Conservation (phyloP, 345 rosid species). For the Lepidium africanum region DNA sequence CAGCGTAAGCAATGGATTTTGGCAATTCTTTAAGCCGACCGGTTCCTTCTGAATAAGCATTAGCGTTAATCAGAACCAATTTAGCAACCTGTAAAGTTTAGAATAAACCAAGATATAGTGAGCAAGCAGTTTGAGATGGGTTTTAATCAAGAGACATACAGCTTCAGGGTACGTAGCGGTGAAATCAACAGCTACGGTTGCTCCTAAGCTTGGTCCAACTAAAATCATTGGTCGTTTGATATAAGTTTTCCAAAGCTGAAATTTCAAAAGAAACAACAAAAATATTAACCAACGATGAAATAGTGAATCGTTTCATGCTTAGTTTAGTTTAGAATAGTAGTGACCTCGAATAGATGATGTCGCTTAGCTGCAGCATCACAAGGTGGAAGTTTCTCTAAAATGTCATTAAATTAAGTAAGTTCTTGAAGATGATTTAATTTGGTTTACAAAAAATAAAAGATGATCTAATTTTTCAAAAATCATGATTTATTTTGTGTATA, state of each 20-base stretch:
- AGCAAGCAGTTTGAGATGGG: neutral
- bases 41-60: slow-evolving; percentile 77
- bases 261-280: neutral
- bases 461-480: too few relatives aligned
- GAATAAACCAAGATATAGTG: neutral
- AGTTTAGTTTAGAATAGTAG: neutral
- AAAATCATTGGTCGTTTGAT: slow-evolving; percentile 71
- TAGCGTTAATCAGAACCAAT: slow-evolving; percentile 70
- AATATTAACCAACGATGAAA: neutral
- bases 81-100: slow-evolving; percentile 45
- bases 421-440: neutral
- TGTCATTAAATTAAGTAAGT: neutral
- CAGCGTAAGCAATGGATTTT: slow-evolving; percentile 57
- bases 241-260: slow-evolving; percentile 73
- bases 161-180: slow-evolving; percentile 68
- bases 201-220: slow-evolving; percentile 95
- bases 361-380: slow-evolving; percentile 71
- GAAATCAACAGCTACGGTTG: slow-evolving; percentile 76
- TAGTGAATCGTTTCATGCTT: neutral
- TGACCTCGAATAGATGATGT: slow-evolving; percentile 65
- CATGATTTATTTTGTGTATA: neutral
- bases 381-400: slow-evolving; percentile 51
- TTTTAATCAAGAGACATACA: slow-evolving; percentile 30
- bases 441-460: too few relatives aligned
- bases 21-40: slow-evolving; percentile 63